phyloP scores from a whole-genome alignment of 768 basidiomycete genomes.

The Boletales sp. region DNA sequence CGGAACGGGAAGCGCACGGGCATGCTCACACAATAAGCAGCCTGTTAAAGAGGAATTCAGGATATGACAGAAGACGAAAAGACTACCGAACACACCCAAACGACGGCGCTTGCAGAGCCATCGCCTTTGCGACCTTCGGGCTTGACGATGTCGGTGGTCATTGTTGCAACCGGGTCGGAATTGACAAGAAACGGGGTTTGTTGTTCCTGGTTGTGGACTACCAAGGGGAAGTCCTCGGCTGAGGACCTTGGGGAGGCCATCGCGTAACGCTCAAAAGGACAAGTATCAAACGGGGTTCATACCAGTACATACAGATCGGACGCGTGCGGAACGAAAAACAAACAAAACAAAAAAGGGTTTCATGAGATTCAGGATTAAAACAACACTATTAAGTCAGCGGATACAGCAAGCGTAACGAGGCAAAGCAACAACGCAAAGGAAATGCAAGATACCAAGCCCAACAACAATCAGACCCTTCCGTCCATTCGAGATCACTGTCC shows the following conservation, averaged over 20 bases:
- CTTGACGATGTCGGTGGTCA: constrained; percentile 28
- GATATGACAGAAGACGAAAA: background rate
- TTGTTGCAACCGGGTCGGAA: background rate
- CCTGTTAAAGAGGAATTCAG: constrained; percentile 4
- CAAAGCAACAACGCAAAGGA: constrained; percentile 6
- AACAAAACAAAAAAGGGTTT: too few species aligned
- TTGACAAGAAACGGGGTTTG: constrained; percentile 10
- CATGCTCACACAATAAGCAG: constrained; percentile 16
- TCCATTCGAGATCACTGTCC: constrained; percentile 4
- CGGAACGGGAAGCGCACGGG: constrained; percentile 20
- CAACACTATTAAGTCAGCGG: constrained; percentile 22
- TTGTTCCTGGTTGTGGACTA: constrained; percentile 8
- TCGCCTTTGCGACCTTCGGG: constrained; percentile 41
- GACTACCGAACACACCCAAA: constrained; percentile 35
- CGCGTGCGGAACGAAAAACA: too few species aligned
- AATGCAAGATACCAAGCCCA: constrained; percentile 15
- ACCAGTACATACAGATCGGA: too few species aligned
- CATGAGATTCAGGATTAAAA: constrained; percentile 11
- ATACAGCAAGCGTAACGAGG: constrained; percentile 23
- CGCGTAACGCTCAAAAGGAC: too few species aligned
- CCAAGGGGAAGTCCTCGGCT: too few species aligned
- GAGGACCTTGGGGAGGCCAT: too few species aligned
- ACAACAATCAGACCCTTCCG: constrained; percentile 7
- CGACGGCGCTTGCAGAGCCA: constrained; percentile 27
- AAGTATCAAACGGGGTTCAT: too few species aligned